These are phyloP conservation scores for Fusarium globosum DNA, from an alignment of 2,329 filamentous ascomycete genomes.

Conservation along the genomic window DNA sequence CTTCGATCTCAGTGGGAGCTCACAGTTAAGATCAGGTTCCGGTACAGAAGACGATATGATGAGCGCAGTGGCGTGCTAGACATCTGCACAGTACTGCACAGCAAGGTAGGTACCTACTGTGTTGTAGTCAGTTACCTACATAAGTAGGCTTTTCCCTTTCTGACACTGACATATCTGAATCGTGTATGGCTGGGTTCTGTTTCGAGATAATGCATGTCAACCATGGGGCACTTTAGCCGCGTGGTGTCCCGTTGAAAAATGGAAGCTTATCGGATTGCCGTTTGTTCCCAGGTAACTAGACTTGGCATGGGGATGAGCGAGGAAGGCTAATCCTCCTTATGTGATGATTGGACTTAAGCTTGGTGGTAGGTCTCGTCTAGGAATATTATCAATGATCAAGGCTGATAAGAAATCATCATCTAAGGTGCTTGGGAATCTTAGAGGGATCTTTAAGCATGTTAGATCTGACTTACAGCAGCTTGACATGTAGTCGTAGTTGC, in stretches of 20 bases:
- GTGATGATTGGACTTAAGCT: not conserved
- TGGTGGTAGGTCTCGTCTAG: not conserved
- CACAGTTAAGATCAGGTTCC: not conserved
- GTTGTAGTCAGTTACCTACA: not conserved
- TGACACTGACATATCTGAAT: slow-evolving; percentile 11
- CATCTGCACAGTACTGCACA: not conserved
- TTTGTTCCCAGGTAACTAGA: slow-evolving; percentile 5
- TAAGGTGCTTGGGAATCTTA: not conserved
- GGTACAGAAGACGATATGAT: slow-evolving; percentile 11
- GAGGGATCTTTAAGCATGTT: not conserved
- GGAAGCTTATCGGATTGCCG: slow-evolving; percentile 15
- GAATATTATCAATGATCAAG: not conserved
- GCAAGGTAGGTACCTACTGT: not conserved
- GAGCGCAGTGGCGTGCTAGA: slow-evolving; percentile 35
- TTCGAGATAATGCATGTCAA: slow-evolving; percentile 36
- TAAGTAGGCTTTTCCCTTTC: slow-evolving; percentile 16
- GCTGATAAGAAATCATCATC: not conserved
- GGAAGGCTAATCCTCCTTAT: not conserved
- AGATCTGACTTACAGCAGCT: slow-evolving; percentile 9
- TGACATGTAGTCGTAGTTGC: slow-evolving; percentile 22
- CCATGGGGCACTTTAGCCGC: slow-evolving; percentile 15
- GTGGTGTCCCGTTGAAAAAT: slow-evolving; percentile 8
- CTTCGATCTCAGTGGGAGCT: not conserved
- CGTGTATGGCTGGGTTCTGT: slow-evolving; percentile 24
- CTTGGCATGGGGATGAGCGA: not conserved